Percentiles rank a stretch among this genome's conserved stretches.
phyloP scores from a whole-genome alignment of 139 green algal genomes.

The Micractinium sp. region DNA sequence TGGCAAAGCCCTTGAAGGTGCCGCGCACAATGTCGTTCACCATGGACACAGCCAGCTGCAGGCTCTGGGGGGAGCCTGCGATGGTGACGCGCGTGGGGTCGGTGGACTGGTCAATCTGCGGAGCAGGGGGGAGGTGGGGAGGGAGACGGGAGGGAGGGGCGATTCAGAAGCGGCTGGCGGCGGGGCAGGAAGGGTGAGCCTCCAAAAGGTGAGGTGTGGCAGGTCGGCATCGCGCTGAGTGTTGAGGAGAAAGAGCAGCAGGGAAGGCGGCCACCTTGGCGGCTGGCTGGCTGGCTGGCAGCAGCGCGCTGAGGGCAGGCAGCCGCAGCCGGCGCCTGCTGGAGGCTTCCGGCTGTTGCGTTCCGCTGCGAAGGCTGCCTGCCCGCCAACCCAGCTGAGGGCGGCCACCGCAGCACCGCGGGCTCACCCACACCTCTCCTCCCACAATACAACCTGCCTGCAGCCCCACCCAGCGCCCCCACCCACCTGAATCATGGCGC shows the following conservation, averaged over 20 bases:
- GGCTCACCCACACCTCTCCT: too few relatives aligned
- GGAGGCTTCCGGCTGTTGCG: too few relatives aligned
- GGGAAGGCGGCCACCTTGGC: too few relatives aligned
- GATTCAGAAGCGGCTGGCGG: not conserved
- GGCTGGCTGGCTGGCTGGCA: not conserved
- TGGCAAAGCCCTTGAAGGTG: conserved; percentile 73
- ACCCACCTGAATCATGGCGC: conserved; percentile 81
- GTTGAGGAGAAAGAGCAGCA: too few relatives aligned
- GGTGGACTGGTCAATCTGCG: conserved; percentile 79
- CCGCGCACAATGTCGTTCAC: conserved; percentile 64
- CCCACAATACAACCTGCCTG: too few relatives aligned
- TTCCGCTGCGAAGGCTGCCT: too few relatives aligned
- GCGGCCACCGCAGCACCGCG: too few relatives aligned
- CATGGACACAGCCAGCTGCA: conserved; percentile 58
- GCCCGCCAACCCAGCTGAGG: too few relatives aligned
- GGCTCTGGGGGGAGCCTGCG: conserved; percentile 62
- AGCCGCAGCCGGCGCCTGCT: not conserved
- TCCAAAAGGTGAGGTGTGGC: too few relatives aligned
- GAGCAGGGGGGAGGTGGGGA: not conserved
- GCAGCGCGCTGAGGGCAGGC: not conserved
- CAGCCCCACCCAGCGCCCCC: not conserved
- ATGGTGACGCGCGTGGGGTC: conserved; percentile 90
- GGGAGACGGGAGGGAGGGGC: not conserved
- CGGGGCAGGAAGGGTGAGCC: not conserved
- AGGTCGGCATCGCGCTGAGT: too few relatives aligned